These are phyloP conservation scores for Lentithecium fluviatile DNA, from an alignment of 495 filamentous ascomycete species.

Conservation along the genomic window DNA sequence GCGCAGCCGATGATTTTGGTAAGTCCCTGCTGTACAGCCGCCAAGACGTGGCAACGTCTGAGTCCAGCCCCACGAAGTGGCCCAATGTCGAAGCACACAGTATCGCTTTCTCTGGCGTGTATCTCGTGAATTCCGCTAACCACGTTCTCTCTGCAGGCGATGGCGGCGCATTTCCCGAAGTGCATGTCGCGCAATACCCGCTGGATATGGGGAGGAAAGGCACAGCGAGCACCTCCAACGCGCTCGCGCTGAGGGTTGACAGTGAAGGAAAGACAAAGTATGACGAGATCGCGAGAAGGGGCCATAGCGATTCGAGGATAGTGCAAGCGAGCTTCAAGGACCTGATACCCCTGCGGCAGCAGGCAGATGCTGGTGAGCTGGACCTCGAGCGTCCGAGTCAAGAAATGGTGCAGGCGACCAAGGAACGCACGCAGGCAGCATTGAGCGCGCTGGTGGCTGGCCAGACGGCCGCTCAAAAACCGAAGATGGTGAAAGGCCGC, in stretches of 20 bases:
- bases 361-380: conserved; percentile 90
- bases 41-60: too few species aligned
- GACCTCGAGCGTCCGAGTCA: conserved; percentile 83
- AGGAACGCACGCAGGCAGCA: conserved; percentile 84
- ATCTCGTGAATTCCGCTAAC: too few species aligned
- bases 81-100: too few species aligned
- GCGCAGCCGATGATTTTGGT: conserved; percentile 83
- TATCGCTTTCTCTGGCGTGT: too few species aligned
- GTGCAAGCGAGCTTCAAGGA: conserved; percentile 96
- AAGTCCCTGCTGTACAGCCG: too few species aligned
- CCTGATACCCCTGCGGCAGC: conserved; percentile 88
- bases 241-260: conserved; percentile 88
- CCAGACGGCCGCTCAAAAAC: conserved; percentile 87
- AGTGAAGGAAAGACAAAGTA: conserved; percentile 91
- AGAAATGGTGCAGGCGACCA: conserved; percentile 76
- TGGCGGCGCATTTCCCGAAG: conserved; percentile 94
- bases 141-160: conserved; percentile 46
- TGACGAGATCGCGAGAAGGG: conserved; percentile 89
- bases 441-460: conserved; percentile 78
- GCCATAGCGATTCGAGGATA: conserved; percentile 77
- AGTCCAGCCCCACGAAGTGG: too few species aligned
- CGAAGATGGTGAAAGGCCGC: conserved; percentile 84
- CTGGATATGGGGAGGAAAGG: conserved; percentile 87
- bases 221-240: conserved; percentile 70
- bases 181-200: conserved; percentile 91